Base-by-base conservation (phyloP, 2,329 filamentous ascomycete species). In the Diaporthe vexans region DNA sequence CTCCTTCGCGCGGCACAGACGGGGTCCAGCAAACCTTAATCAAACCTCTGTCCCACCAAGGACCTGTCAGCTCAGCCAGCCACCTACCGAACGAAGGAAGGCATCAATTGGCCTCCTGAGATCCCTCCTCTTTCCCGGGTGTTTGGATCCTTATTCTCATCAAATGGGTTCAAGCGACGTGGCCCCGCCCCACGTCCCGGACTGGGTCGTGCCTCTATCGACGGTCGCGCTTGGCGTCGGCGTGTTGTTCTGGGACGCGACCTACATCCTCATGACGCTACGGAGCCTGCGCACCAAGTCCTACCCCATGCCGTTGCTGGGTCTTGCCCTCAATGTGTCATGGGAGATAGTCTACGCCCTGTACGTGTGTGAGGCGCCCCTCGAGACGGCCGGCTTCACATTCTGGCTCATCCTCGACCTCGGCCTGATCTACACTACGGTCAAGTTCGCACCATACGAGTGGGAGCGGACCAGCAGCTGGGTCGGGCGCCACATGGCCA, bases 341-440 rank as follows among this genome's bases (percentile, higher is more conserved):
- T 89, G 88, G 87, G 88, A 90, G 77, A 79, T 87, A 3, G 81
- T 90, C 71, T 88, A 87, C 79, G 83, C 83, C 2, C 79, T 88
- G 33, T 86, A 82, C 76, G 85, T 89, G 21, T 82, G 84, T 73
- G 86, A 88, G 74, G 79, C 81, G 6, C 77, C 79, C 1, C 77
- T 87, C 13, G 88, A 89, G 77, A 80, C 81, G 17, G 76, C 81
- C 21, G 85, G 86, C 37, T 88, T 89, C 78, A 77, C 76, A 0
- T 75, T 85, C 67, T 89, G 88, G 88, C 81, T 90, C 43, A 56
- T 87, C 4, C 82, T 90, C 21, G 88, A 90, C 79, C 74, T 86
- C 17, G 83, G 83, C 3, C 81, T 90, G 43, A 79, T 89, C 15
- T 87, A 86, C 76, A 83, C 81, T 4, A 84, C 86, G 17, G 76